These are phyloP conservation scores for Pestalotiopsis sp. DNA, from an alignment of 2,329 filamentous ascomycete genomes.

Conservation along the genomic window DNA sequence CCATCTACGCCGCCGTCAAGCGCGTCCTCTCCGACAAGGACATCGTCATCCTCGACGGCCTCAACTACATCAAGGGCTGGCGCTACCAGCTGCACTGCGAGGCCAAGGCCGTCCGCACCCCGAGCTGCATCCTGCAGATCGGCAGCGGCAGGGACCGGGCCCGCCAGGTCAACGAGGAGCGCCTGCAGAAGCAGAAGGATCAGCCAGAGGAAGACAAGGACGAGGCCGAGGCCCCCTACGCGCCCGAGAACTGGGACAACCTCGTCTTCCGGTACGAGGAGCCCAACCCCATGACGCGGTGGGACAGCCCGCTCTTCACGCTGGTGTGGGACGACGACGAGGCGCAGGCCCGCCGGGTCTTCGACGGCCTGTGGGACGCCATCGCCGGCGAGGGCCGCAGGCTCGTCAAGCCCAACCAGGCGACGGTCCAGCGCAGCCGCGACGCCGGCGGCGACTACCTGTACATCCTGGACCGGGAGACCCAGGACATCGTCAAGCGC, in stretches of 20 bases:
- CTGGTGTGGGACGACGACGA: slow-evolving; percentile 75
- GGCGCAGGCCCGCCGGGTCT: slow-evolving; percentile 56
- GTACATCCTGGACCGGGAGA: slow-evolving; percentile 78
- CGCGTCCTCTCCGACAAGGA: slow-evolving; percentile 71
- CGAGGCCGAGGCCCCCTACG: slow-evolving; percentile 52
- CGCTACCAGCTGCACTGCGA: slow-evolving; percentile 86
- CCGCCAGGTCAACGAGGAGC: slow-evolving; percentile 59
- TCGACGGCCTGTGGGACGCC: slow-evolving; percentile 74
- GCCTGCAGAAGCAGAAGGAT: slow-evolving; percentile 43
- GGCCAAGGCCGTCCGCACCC: slow-evolving; percentile 76
- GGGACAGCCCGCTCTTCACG: slow-evolving; percentile 83
- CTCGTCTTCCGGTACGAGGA: slow-evolving; percentile 84
- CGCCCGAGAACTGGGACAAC: slow-evolving; percentile 71
- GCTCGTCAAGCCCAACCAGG: slow-evolving; percentile 72
- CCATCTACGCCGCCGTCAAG: slow-evolving; percentile 78
- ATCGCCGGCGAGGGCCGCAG: slow-evolving; percentile 67
- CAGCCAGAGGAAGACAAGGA: slow-evolving; percentile 3
- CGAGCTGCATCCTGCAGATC: slow-evolving; percentile 73
- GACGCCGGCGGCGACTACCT: slow-evolving; percentile 74
- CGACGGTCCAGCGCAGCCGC: slow-evolving; percentile 66
- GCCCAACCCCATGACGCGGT: slow-evolving; percentile 81
- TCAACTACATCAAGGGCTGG: slow-evolving; percentile 92
- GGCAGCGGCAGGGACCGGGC: slow-evolving; percentile 58
- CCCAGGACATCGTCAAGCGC: slow-evolving; percentile 73
- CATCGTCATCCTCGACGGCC: slow-evolving; percentile 77